phyloP scores from a whole-genome alignment of 192 early-diverging fungal genomes.

The Borealophlyctis nickersoniae region DNA sequence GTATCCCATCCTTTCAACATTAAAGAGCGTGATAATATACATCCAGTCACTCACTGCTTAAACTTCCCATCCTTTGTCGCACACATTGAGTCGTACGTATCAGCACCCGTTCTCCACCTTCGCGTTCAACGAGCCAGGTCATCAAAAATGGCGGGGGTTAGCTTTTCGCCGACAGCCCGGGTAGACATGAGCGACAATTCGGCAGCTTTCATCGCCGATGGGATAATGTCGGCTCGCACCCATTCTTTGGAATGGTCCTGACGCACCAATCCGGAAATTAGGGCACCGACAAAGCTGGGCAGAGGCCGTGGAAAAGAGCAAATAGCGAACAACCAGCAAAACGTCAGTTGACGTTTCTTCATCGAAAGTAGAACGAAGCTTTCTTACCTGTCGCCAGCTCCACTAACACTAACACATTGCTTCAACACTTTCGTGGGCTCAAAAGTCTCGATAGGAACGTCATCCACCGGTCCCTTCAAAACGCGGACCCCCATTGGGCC shows the following conservation, averaged over 20 bases:
- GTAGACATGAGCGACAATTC: slow-evolving; percentile 7
- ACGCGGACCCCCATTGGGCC: slow-evolving; percentile 46
- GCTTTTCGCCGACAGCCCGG: slow-evolving; percentile 26
- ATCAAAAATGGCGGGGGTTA: slow-evolving; percentile 14
- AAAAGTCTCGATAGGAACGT: slow-evolving; percentile 10
- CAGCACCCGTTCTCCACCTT: neutral
- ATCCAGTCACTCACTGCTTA: neutral
- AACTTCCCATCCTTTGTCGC: neutral
- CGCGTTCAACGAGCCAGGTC: neutral
- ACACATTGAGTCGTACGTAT: neutral
- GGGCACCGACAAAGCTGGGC: slow-evolving; percentile 31
- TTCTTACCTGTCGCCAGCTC: slow-evolving; percentile 70
- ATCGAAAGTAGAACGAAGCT: neutral
- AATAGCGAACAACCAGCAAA: neutral
- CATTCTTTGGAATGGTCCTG: slow-evolving; percentile 3
- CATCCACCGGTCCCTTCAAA: neutral
- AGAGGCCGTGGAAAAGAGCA: neutral
- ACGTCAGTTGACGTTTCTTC: slow-evolving; percentile 1
- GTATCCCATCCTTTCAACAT: slow-evolving; percentile 1
- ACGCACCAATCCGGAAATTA: slow-evolving; percentile 17
- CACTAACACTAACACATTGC: slow-evolving; percentile 64
- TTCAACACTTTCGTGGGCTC: slow-evolving; percentile 13
- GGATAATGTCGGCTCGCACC: slow-evolving; percentile 1
- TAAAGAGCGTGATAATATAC: neutral
- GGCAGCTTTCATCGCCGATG: slow-evolving; percentile 24